Base-by-base conservation (phyloP, 306 rosid species). In the Lathyrus sativus region DNA sequence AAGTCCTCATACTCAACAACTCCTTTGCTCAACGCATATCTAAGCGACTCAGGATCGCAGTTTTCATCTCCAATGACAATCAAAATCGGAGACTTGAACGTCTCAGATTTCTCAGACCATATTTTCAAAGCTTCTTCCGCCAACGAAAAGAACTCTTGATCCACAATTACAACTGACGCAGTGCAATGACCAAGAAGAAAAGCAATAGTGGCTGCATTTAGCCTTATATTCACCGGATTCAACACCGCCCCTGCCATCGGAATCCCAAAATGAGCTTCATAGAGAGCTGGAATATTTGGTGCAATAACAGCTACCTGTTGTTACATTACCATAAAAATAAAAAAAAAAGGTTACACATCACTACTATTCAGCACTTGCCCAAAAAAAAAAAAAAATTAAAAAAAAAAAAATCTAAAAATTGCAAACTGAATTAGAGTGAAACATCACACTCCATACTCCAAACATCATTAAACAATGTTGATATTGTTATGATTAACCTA, bases 271-370 rank as follows among this genome's bases (percentile, higher is more conserved):
- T 76, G 80, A 70, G 80, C 76, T 85, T 93, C 99, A 81, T 86
- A 93, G 12, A 88, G 78, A 19, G 97, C 96, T 17, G 99, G 99
- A 59, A 90, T 38, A 56, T 93, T 93, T 18, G 99, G 99, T 45
- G 97, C 96, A 76, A 93, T 87, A 48, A 90, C 82, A 9, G 97
- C 87, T 29, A 93, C 97, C 97, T 93, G 85, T 77, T 72, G 42
- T 46, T 46, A 15, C 28, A 77, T 38, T 24, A 55, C 64, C 29
- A 37, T 73, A 10, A 68, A 51, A 70, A 9, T n/a, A n/a, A 68
- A 51, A 70, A 35, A 17, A 58, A 29, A 49, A 56, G 1, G 4
- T 28, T 56, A 56, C 17, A 55, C 37, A 55, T 22, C 17, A 42
- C 57, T 15, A 9, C 11, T 3, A 59, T 48, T 67, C 8, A 57